Conservation (phyloP, 2,329 filamentous ascomycete genomes). For the Talaromyces sp. region DNA sequence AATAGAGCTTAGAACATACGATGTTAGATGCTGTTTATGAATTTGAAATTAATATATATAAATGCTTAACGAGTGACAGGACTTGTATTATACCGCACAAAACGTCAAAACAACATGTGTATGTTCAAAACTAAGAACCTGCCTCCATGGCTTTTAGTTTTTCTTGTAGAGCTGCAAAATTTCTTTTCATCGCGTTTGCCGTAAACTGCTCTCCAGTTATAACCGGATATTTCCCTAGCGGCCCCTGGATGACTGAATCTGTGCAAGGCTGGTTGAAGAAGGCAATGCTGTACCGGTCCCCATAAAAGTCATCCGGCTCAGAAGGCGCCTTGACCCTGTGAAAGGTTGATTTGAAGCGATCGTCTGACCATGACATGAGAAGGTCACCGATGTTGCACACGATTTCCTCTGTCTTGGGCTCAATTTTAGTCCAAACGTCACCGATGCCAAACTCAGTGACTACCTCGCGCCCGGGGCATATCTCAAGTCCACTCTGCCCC, state of each 20-base stretch:
- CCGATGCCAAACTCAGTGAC: slow-evolving; percentile 56
- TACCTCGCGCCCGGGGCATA: slow-evolving; percentile 60
- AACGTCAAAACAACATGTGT: too few relatives aligned
- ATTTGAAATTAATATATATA: too few relatives aligned
- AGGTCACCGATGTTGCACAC: slow-evolving; percentile 65
- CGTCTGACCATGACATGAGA: slow-evolving; percentile 64
- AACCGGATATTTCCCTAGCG: slow-evolving; percentile 56
- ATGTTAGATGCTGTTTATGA: too few relatives aligned
- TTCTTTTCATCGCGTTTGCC: slow-evolving; percentile 51
- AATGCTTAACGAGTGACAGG: too few relatives aligned
- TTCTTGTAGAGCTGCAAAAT: slow-evolving; percentile 50
- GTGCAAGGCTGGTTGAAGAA: slow-evolving; percentile 63
- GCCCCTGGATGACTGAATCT: slow-evolving; percentile 57
- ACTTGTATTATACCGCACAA: too few relatives aligned
- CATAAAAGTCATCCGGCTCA: slow-evolving; percentile 53
- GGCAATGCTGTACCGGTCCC: slow-evolving; percentile 60
- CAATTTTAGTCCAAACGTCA: slow-evolving; percentile 61
- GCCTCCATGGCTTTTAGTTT: slow-evolving; percentile 34
- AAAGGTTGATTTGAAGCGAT: slow-evolving; percentile 63
- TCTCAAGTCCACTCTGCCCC: slow-evolving; percentile 59
- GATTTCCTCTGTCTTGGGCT: slow-evolving; percentile 50
- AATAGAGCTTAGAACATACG: too few relatives aligned
- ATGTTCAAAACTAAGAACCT: too few relatives aligned
- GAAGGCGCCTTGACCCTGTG: slow-evolving; percentile 60
- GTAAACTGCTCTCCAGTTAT: slow-evolving; percentile 61